phyloP scores from a whole-genome alignment of 441 rosid species.

The Brassica hybrid region DNA sequence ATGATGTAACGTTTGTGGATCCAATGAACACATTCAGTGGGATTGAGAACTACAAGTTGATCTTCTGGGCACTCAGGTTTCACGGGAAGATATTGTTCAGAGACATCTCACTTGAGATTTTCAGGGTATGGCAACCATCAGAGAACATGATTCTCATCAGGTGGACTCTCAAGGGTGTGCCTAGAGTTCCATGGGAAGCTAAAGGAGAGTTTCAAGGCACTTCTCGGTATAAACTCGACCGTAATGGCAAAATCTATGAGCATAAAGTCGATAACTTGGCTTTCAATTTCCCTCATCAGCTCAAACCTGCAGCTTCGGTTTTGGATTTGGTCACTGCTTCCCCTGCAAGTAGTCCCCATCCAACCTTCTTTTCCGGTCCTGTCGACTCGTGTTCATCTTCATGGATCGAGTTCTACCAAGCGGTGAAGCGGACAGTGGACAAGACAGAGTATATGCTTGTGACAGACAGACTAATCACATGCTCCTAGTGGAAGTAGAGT shows the following conservation, averaged over 20 bases:
- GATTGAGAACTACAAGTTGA: conserved; percentile 78
- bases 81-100: conserved; percentile 86
- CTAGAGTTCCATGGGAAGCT: conserved; percentile 97
- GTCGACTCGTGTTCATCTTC: conserved; percentile 61
- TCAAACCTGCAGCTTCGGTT: conserved; percentile 78
- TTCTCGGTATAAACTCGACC: conserved; percentile 88
- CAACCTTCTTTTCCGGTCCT: too few relatives aligned
- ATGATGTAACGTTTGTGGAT: conserved; percentile 83
- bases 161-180: conserved; percentile 91
- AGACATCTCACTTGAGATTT: conserved; percentile 80
- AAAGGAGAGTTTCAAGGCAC: conserved; percentile 91
- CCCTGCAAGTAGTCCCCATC: too few relatives aligned
- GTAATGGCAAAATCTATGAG: conserved; percentile 85
- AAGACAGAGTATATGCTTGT: conserved; percentile 47
- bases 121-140: conserved; percentile 93
- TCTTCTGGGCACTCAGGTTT: conserved; percentile 92
- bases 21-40: conserved; percentile 83
- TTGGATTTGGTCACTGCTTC: too few relatives aligned
- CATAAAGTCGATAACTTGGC: conserved; percentile 93
- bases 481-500: conserved; percentile 57
- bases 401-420: conserved; percentile 73
- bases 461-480: conserved; percentile 64
- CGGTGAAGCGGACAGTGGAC: conserved; percentile 69
- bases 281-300: conserved; percentile 82
- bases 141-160: conserved; percentile 88